Conservation (phyloP, 2,329 filamentous ascomycete species). For the Trichoderma sp. region DNA sequence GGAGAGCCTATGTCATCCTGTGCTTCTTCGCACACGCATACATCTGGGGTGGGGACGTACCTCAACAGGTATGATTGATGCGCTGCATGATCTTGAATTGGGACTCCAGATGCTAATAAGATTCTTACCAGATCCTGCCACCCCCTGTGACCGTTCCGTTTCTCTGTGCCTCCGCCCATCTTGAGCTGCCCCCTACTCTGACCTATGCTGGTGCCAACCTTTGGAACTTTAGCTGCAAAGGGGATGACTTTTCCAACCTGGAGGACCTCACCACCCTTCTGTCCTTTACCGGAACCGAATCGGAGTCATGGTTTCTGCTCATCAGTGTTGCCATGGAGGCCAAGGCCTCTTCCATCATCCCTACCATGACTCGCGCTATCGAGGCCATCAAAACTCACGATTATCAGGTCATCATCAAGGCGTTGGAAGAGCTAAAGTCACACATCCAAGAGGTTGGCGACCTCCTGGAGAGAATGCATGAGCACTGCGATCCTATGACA, state of each 20-base stretch:
- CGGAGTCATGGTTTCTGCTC: slow-evolving; percentile 94
- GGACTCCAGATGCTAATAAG: background rate
- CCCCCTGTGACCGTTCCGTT: slow-evolving; percentile 75
- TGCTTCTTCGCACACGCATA: slow-evolving; percentile 81
- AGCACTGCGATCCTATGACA: slow-evolving; percentile 78
- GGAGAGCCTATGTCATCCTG: slow-evolving; percentile 74
- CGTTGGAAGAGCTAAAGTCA: slow-evolving; percentile 61
- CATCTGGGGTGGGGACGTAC: slow-evolving; percentile 79
- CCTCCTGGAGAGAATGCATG: slow-evolving; percentile 80
- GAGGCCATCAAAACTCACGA: slow-evolving; percentile 62
- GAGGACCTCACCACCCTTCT: slow-evolving; percentile 68
- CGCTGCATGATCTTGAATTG: background rate
- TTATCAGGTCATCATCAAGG: slow-evolving; percentile 56
- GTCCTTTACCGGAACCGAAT: slow-evolving; percentile 83
- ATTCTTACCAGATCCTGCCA: slow-evolving; percentile 55
- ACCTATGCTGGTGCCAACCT: slow-evolving; percentile 84
- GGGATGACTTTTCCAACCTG: slow-evolving; percentile 57
- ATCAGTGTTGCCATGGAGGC: slow-evolving; percentile 90
- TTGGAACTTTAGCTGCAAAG: slow-evolving; percentile 76
- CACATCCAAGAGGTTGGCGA: slow-evolving; percentile 65
- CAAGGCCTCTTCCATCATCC: slow-evolving; percentile 69
- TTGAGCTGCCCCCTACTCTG: slow-evolving; percentile 83
- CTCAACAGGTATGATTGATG: slow-evolving; percentile 58
- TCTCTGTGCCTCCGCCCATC: slow-evolving; percentile 63
- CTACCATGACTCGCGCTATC: slow-evolving; percentile 74